Percentiles rank a stretch among this genome's conserved stretches.
Conservation (phyloP, 164 flowering plant genomes). For the Dillenia suffruticosa region DNA sequence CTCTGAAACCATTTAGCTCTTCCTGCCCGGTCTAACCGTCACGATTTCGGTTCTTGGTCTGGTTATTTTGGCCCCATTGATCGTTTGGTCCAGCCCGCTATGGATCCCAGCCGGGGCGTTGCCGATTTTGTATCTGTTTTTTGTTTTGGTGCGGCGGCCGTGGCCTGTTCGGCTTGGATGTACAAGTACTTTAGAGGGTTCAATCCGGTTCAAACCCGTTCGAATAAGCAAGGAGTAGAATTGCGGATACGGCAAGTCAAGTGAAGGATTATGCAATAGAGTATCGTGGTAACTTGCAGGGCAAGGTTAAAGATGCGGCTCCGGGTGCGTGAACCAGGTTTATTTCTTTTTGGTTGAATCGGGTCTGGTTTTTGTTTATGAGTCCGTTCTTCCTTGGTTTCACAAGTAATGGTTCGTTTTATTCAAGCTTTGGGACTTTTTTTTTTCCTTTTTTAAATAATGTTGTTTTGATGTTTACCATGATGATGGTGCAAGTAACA, state of each 20-base stretch:
- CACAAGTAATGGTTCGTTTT: too few relatives aligned
- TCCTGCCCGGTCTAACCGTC: slow-evolving; percentile 65
- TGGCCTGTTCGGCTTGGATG: slow-evolving; percentile 55
- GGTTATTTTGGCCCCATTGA: slow-evolving; percentile 58
- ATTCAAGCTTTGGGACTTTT: too few relatives aligned
- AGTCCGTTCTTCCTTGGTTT: too few relatives aligned
- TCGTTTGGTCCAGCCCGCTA: slow-evolving; percentile 69
- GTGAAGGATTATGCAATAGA: slow-evolving; percentile 81
- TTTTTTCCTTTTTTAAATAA: too few relatives aligned
- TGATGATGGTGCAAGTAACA: too few relatives aligned
- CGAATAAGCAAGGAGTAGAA: slow-evolving; percentile 70
- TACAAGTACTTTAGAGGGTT: slow-evolving; percentile 60
- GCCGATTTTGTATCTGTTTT: slow-evolving; percentile 42
- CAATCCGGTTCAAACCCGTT: slow-evolving; percentile 65
- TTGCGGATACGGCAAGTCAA: slow-evolving; percentile 77
- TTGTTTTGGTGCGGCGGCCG: slow-evolving; percentile 35
- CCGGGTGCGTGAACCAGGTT: slow-evolving; percentile 63
- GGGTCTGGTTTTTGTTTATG: too few relatives aligned
- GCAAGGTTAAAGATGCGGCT: slow-evolving; percentile 82
- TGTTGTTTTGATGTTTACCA: too few relatives aligned
- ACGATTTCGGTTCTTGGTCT: slow-evolving; percentile 50
- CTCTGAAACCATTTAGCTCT: slow-evolving; percentile 52
- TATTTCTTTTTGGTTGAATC: too few relatives aligned
- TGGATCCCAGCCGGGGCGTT: slow-evolving; percentile 61
- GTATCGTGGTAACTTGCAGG: slow-evolving; percentile 77